These are phyloP conservation scores for Toxoplasma gondii DNA, from an alignment of 169 alveolate genomes.

Conservation along the genomic window DNA sequence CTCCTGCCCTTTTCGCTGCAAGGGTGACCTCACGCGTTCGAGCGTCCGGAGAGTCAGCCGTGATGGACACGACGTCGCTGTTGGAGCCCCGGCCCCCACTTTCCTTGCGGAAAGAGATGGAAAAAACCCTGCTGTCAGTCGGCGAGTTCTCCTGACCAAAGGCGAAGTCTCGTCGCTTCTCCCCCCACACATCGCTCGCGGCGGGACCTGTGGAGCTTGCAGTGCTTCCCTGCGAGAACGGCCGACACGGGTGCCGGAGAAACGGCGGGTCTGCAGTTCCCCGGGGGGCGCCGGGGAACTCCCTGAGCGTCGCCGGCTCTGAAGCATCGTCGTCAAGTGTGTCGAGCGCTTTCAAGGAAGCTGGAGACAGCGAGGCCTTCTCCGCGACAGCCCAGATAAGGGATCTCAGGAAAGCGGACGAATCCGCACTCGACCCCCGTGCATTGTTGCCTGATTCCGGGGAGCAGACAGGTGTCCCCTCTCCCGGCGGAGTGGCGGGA, in stretches of 20 bases:
- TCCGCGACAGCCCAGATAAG: not conserved
- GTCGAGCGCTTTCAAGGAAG: not conserved
- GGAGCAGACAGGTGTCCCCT: not conserved
- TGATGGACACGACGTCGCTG: too few species aligned
- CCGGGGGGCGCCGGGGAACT: not conserved
- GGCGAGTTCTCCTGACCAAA: too few species aligned
- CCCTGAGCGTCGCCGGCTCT: not conserved
- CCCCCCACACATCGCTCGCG: not conserved
- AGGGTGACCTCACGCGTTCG: too few species aligned
- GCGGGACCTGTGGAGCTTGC: not conserved
- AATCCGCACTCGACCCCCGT: not conserved
- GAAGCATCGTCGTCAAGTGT: not conserved
- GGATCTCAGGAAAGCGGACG: not conserved
- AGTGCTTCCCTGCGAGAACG: not conserved
- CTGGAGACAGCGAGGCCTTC: not conserved
- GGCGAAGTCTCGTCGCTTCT: not conserved
- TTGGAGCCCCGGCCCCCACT: too few species aligned
- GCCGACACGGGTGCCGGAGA: not conserved
- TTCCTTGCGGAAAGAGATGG: too few species aligned
- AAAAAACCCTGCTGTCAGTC: too few species aligned
- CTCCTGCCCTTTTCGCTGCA: too few species aligned
- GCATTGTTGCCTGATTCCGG: not conserved
- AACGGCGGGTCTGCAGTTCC: not conserved
- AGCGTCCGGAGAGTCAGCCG: too few species aligned
- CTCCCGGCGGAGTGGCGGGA: not conserved